Percentiles rank a stretch among this genome's conserved stretches.
These are phyloP conservation scores for Microdochium nivale DNA, from an alignment of 2,329 filamentous ascomycete species.

Conservation along the genomic window DNA sequence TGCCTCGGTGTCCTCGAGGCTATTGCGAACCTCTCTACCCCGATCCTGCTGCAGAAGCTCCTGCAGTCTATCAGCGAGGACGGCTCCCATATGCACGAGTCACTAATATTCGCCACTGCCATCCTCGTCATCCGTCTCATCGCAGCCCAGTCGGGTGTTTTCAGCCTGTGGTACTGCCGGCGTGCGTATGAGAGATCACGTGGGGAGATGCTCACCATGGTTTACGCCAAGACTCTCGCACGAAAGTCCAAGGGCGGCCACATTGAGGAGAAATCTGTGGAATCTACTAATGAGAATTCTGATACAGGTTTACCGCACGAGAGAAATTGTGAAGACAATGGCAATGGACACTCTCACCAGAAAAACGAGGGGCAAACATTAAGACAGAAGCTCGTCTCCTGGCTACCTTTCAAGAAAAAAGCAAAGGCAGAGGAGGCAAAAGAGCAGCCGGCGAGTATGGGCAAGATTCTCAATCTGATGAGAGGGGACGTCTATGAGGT, in stretches of 20 bases:
- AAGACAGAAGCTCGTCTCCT: not conserved
- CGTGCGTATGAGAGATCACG: constrained; percentile 76
- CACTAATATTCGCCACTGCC: constrained; percentile 56
- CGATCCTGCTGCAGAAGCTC: constrained; percentile 64
- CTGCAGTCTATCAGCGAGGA: constrained; percentile 56
- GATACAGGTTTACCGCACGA: constrained; percentile 8
- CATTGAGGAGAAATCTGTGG: constrained; percentile 12
- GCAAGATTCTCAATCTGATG: constrained; percentile 85
- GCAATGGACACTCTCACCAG: not conserved
- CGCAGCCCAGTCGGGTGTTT: constrained; percentile 56
- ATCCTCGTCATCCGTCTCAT: constrained; percentile 53
- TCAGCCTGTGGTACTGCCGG: constrained; percentile 74
- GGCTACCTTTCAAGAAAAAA: not conserved
- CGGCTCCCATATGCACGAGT: constrained; percentile 38
- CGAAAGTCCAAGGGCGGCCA: constrained; percentile 46
- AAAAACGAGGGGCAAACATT: not conserved
- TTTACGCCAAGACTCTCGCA: constrained; percentile 69
- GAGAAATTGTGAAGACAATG: not conserved
- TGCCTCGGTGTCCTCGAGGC: constrained; percentile 56
- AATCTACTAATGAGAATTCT: constrained; percentile 2
- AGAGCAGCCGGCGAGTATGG: constrained; percentile 65
- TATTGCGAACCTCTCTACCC: constrained; percentile 44
- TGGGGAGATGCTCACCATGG: constrained; percentile 79
- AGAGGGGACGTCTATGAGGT: constrained; percentile 76
- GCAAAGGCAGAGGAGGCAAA: constrained; percentile 22